phyloP scores from a whole-genome alignment of 2,329 filamentous ascomycete genomes.

The Aschersonia sp. region DNA sequence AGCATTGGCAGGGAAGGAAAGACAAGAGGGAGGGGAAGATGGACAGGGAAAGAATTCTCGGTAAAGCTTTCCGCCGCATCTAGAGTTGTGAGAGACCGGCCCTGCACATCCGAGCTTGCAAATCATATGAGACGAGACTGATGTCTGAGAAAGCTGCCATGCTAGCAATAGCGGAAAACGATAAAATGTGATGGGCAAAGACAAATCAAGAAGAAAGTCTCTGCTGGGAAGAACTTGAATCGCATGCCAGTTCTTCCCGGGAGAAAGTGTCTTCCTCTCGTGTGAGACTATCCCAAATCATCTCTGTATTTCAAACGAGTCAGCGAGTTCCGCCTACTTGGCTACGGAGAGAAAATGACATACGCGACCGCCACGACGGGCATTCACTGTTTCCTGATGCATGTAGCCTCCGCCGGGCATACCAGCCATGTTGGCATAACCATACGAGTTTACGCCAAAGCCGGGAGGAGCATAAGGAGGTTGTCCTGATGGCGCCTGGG shows the following conservation, averaged over 20 bases:
- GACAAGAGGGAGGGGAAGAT: no score
- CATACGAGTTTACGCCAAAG: constrained; percentile 29
- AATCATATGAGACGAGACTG: not conserved
- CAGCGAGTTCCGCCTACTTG: not conserved
- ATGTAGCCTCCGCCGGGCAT: constrained; percentile 32
- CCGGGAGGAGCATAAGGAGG: constrained; percentile 34
- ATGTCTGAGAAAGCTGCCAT: not conserved
- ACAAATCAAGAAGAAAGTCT: not conserved
- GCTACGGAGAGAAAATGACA: constrained; percentile 12
- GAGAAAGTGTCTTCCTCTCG: no score
- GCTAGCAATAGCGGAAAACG: not conserved
- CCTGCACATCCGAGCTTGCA: constrained; percentile 6
- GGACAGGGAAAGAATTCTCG: no score
- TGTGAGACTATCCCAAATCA: not conserved
- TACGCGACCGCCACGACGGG: constrained; percentile 41
- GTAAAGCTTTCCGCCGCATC: not conserved
- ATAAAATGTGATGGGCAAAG: not conserved
- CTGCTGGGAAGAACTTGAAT: not conserved
- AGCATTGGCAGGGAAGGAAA: no score
- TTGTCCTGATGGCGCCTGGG: constrained; percentile 26
- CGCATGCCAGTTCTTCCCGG: not conserved
- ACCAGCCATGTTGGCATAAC: constrained; percentile 34
- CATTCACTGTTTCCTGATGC: constrained; percentile 39
- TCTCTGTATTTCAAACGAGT: not conserved
- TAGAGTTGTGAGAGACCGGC: constrained; percentile 7